A percentile compares a stretch with the other conserved stretches of the same genome.
Conservation (phyloP, 208 protist species). For the Tritrichomonas foetus region DNA sequence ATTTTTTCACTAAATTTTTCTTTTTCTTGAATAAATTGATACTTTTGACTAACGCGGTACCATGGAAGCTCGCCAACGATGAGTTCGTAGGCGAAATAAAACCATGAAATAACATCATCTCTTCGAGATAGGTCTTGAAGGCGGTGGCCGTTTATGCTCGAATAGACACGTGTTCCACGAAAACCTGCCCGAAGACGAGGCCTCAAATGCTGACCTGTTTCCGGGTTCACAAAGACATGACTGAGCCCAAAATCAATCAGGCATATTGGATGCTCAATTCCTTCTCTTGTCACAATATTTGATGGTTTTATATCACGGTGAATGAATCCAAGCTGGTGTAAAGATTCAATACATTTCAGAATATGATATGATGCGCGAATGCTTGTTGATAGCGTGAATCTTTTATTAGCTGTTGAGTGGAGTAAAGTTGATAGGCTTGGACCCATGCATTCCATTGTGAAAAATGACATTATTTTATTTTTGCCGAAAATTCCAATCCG, state of each 20-base stretch:
- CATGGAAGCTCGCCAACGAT: background rate
- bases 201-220: background rate
- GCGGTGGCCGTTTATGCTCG: background rate
- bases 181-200: background rate
- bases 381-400: background rate
- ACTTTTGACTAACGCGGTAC: background rate
- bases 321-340: background rate
- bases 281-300: background rate
- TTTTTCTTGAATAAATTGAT: background rate
- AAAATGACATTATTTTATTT: background rate
- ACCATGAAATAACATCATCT: slow-evolving; percentile 33
- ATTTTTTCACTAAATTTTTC: background rate
- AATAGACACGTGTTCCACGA: background rate
- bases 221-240: background rate
- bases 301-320: slow-evolving; percentile 24
- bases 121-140: background rate
- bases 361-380: background rate
- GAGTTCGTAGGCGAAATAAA: background rate
- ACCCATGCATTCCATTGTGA: background rate
- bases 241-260: slow-evolving; percentile 10
- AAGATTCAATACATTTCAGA: slow-evolving; percentile 12
- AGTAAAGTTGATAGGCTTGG: background rate
- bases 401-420: no score
- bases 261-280: background rate
- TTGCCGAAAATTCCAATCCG: background rate